phyloP scores from a whole-genome alignment of 2,329 filamentous ascomycete species.

The Acrodontium crateriforme region DNA sequence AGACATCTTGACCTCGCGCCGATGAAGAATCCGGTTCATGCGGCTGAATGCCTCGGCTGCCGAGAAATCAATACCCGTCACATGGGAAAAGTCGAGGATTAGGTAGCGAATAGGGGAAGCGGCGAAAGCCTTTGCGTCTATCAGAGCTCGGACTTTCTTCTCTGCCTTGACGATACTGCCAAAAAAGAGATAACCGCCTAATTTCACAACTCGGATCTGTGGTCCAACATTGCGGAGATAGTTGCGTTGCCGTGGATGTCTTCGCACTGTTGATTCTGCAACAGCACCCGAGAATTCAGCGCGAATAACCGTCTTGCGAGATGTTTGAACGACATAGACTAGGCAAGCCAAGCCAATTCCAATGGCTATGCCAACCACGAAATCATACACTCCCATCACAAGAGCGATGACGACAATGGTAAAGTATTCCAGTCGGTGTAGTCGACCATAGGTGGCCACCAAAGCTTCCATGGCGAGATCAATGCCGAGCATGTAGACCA shows the following conservation, averaged over 20 bases:
- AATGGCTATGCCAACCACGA: conserved; percentile 83
- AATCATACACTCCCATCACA: conserved; percentile 94
- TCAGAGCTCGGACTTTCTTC: conserved; percentile 65
- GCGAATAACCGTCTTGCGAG: conserved; percentile 74
- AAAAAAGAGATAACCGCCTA: conserved; percentile 94
- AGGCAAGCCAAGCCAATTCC: conserved; percentile 86
- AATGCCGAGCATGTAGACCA: conserved; percentile 92
- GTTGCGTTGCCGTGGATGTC: conserved; percentile 76
- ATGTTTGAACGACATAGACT: conserved; percentile 82
- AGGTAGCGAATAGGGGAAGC: conserved; percentile 75
- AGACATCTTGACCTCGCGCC: conserved; percentile 65
- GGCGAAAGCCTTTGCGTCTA: conserved; percentile 69
- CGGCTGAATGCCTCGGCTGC: conserved; percentile 90
- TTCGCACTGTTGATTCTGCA: conserved; percentile 80
- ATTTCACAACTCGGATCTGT: conserved; percentile 82
- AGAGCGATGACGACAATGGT: conserved; percentile 82
- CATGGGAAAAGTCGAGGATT: conserved; percentile 75
- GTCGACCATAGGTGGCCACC: conserved; percentile 74
- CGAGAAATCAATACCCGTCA: conserved; percentile 89
- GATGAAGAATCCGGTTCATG: conserved; percentile 69
- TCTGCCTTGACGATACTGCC: conserved; percentile 95
- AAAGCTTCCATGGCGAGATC: conserved; percentile 82
- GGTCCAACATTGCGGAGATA: conserved; percentile 74
- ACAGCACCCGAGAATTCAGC: conserved; percentile 82
- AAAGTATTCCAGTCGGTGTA: conserved; percentile 75